Conservation (phyloP, 164 flowering plant species). For the Liriodendron chinense region DNA sequence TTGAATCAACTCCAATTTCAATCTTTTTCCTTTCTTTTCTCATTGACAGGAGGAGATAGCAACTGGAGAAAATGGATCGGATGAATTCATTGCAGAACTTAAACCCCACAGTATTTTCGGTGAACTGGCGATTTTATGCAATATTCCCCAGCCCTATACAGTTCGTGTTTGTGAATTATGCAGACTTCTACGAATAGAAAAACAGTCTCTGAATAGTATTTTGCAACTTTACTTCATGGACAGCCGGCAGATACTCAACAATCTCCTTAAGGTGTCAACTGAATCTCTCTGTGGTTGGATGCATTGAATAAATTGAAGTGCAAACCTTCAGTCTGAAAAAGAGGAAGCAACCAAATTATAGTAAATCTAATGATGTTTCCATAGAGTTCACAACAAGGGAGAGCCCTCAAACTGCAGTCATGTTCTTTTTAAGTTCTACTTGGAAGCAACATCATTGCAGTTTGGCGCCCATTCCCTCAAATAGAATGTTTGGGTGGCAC, state of each 20-base stretch:
- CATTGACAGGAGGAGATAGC: slow-evolving; percentile 37
- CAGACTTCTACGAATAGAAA: slow-evolving; percentile 42
- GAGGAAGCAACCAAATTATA: neutral
- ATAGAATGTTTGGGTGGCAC: too few species aligned
- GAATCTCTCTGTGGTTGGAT: neutral
- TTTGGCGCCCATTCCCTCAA: neutral
- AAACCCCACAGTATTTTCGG: slow-evolving; percentile 33
- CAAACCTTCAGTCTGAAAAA: neutral
- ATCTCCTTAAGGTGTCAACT: slow-evolving; percentile 36
- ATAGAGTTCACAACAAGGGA: neutral
- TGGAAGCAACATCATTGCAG: neutral
- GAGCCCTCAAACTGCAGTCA: neutral
- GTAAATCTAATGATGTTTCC: neutral
- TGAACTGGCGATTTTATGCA: slow-evolving; percentile 43
- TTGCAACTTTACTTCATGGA: slow-evolving; percentile 36
- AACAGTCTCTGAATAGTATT: slow-evolving; percentile 33
- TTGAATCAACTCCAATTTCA: neutral
- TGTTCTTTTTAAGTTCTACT: neutral
- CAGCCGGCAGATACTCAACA: slow-evolving; percentile 30
- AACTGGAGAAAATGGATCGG: slow-evolving; percentile 27
- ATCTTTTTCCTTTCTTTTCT: neutral
- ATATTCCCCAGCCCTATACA: slow-evolving; percentile 40
- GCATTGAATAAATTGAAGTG: neutral
- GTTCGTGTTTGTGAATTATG: slow-evolving; percentile 39
- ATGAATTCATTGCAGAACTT: slow-evolving; percentile 25